Evolutionary conservation across 2,329 filamentous ascomycete species (phyloP), one percentile per base, ranked within the genome.

Genomic region (Xylaria sp.): DNA sequence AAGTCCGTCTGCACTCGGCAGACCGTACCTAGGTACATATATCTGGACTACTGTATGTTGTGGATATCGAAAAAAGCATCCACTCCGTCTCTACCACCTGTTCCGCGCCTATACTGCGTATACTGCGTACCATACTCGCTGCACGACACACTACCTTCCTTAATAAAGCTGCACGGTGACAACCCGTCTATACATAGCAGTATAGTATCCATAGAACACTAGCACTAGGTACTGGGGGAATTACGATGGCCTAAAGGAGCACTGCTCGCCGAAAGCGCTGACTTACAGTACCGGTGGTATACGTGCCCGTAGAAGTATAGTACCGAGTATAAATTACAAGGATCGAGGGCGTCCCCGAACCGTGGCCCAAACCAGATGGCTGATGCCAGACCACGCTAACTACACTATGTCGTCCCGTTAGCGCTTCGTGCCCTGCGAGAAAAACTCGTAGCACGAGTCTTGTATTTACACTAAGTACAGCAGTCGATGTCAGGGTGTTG

Each of bases 161-260:
- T 23, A 17, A 17, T 3, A 19, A 7, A 19, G 25, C 43, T 47
- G n/a, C 25, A 13, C 31, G n/a, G n/a, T n/a, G n/a, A n/a, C n/a
- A n/a, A n/a, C n/a, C n/a, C n/a, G n/a, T n/a, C n/a, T n/a, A n/a
- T n/a, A n/a, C n/a, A n/a, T n/a, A n/a, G n/a, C n/a, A n/a, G n/a
- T n/a, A n/a, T n/a, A n/a, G n/a, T n/a, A n/a, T n/a, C n/a, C n/a
- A n/a, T n/a, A n/a, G n/a, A n/a, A n/a, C n/a, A n/a, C n/a, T n/a
- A n/a, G n/a, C n/a, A n/a, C n/a, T n/a, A n/a, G n/a, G n/a, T n/a
- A n/a, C n/a, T n/a, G n/a, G n/a, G n/a, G n/a, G n/a, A n/a, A n/a
- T n/a, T n/a, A n/a, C n/a, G n/a, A n/a, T n/a, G 46, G 46, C 48
- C 47, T 17, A 38, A 51, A 46, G 47, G 55, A 58, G 47, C 31